Evolutionary conservation across 148 eudicot genomes (phyloP), one percentile per base, ranked within the genome.

Genomic region (Rhododendron griersonianum): DNA sequence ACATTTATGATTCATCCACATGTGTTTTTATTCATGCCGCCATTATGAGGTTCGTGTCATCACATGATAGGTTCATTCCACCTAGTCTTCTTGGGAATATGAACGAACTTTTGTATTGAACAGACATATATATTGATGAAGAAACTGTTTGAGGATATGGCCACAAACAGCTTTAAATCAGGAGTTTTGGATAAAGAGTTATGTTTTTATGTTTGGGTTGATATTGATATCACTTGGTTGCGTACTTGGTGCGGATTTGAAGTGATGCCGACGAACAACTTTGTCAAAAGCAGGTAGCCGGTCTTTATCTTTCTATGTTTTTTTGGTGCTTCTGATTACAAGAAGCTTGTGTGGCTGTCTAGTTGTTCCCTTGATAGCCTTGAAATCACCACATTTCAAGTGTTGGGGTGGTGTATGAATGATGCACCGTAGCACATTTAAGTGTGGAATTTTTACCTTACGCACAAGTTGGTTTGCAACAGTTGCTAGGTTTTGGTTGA

Each of bases 211-310:
- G 57, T 53, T 48, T 35, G 10, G 63, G 73, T 59, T 83, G 53
- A 61, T 61, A 71, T 65, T 59, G 48, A 51, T 63, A 25, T 80
- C n/a, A 67, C 79, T 45, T 89, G 75, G 76, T 88, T 28, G 80
- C 19, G 3, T 41, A 9, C 4, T 82, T 59, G 59, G 47, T 90
- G 88, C 94, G 95, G 98, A 57, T 96, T 96, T 81, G 99, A 96
- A 88, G 99, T 95, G 91, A 96, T 96, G 99, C 97, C 97, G 39
- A 96, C 99, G 50, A 92, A 94, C 90, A 92, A 92, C 87, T 96
- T 85, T 88, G 94, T 93, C 23, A 98, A 96, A 87, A 95, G 98
- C 98, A 96, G 99, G 99, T 96, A 90, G 35, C 9, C 41, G 41
- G 11, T 79, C 33, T 57, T 28, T 9, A 55, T 33, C 23, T 81